Evolutionary conservation across 192 early-diverging fungal genomes (phyloP).

Genomic region (Entomortierella beljakovae): DNA sequence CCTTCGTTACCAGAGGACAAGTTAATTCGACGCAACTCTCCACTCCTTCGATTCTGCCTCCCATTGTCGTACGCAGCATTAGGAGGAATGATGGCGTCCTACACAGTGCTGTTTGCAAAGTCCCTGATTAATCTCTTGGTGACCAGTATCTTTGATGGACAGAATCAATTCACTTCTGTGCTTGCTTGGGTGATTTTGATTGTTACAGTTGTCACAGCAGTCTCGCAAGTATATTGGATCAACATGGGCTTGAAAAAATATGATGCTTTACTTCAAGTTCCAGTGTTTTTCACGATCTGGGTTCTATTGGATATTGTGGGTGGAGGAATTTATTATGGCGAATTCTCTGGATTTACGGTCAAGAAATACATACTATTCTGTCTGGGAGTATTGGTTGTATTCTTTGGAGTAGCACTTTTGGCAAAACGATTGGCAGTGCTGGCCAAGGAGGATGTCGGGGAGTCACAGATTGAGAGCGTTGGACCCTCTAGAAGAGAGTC

Average conservation of each 20-base stretch:
- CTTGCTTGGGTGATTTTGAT: slow-evolving; percentile 76
- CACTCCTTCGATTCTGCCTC: slow-evolving; percentile 66
- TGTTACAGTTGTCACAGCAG: slow-evolving; percentile 80
- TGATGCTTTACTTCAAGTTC: slow-evolving; percentile 85
- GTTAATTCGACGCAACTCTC: slow-evolving; percentile 55
- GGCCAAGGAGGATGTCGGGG: slow-evolving; percentile 52
- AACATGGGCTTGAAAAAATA: slow-evolving; percentile 85
- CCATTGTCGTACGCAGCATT: slow-evolving; percentile 80
- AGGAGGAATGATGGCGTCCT: slow-evolving; percentile 81
- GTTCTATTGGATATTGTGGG: slow-evolving; percentile 85
- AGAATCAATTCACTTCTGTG: slow-evolving; percentile 79
- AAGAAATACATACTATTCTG: slow-evolving; percentile 75
- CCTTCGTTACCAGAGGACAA: slow-evolving; percentile 57
- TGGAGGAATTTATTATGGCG: slow-evolving; percentile 84
- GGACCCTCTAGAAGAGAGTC: slow-evolving; percentile 7
- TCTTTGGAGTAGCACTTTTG: slow-evolving; percentile 77
- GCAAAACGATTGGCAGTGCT: slow-evolving; percentile 66
- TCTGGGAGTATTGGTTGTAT: slow-evolving; percentile 76
- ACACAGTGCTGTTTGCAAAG: slow-evolving; percentile 86
- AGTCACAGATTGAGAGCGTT: slow-evolving; percentile 12
- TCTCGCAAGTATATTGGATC: slow-evolving; percentile 87
- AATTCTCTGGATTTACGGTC: slow-evolving; percentile 74
- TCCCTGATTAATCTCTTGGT: slow-evolving; percentile 81
- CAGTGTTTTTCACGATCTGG: slow-evolving; percentile 86
- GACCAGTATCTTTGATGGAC: slow-evolving; percentile 68